Conservation (phyloP, 345 rosid species). For the Tarenaya hassleriana region DNA sequence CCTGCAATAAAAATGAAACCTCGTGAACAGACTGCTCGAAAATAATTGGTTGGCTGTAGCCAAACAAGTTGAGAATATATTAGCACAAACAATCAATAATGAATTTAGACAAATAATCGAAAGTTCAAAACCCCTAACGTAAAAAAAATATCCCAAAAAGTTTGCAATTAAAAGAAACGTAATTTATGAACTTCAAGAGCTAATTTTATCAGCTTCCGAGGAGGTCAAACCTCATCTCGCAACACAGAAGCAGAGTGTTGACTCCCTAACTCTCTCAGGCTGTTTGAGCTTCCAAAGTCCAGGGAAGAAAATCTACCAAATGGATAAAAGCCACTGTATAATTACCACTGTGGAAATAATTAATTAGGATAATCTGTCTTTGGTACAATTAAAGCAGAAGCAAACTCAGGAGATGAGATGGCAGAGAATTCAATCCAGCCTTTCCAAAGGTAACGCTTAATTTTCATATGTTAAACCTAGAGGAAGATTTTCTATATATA, state of each 20-base stretch:
- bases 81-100: background rate
- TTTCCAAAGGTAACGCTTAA: no score
- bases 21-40: constrained; percentile 16
- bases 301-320: constrained; percentile 43
- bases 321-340: constrained; percentile 21
- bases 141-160: constrained; percentile 1
- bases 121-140: constrained; percentile 7
- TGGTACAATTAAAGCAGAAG: background rate
- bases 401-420: no score
- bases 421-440: no score
- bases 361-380: no score
- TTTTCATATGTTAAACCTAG: no score
- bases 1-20: constrained; percentile 42
- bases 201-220: constrained; percentile 8
- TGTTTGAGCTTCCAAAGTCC: constrained; percentile 47
- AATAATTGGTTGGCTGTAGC: no score
- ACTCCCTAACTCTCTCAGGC: constrained; percentile 42
- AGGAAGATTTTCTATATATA: no score
- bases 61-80: constrained; percentile 1
- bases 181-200: no score
- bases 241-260: constrained; percentile 60
- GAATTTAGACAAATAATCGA: constrained; percentile 2
- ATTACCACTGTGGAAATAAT: constrained; percentile 14
- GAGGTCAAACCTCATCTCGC: constrained; percentile 66
- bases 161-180: background rate